Conservation (phyloP, 805 yeast genomes). For the Wickerhamiella dianesei region DNA sequence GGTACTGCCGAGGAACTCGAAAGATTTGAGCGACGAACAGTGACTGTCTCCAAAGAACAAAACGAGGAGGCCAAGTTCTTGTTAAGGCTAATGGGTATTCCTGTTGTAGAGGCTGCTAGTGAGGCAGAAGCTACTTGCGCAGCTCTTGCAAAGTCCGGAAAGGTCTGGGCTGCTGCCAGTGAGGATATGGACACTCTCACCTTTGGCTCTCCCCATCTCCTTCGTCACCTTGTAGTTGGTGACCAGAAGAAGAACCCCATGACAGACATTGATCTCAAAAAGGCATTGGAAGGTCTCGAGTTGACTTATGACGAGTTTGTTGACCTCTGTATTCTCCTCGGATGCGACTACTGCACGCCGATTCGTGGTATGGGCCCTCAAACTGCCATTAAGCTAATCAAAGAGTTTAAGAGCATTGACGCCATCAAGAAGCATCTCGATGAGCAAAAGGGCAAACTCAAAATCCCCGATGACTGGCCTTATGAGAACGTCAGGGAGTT, state of each 20-base stretch:
- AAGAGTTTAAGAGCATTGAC: constrained; percentile 72
- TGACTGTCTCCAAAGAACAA: constrained; percentile 76
- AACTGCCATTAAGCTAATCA: constrained; percentile 77
- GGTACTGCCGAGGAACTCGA: constrained; percentile 67
- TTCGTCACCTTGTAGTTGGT: constrained; percentile 84
- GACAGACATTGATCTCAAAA: constrained; percentile 58
- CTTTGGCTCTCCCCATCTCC: constrained; percentile 67
- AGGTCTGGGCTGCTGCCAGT: constrained; percentile 92
- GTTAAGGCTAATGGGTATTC: constrained; percentile 84
- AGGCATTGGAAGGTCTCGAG: constrained; percentile 66
- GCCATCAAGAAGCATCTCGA: constrained; percentile 55
- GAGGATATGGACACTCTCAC: constrained; percentile 99
- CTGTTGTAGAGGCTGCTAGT: constrained; percentile 85
- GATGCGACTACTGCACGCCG: constrained; percentile 96
- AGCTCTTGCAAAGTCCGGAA: constrained; percentile 72
- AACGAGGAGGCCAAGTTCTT: constrained; percentile 85
- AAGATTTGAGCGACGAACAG: constrained; percentile 74
- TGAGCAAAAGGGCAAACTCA: constrained; percentile 43
- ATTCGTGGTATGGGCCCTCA: constrained; percentile 94
- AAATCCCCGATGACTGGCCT: constrained; percentile 92
- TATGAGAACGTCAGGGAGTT: constrained; percentile 74
- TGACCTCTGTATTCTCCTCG: constrained; percentile 83
- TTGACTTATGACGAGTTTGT: constrained; percentile 61
- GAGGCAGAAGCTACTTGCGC: constrained; percentile 99
- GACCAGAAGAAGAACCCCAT: constrained; percentile 90